phyloP scores from a whole-genome alignment of 352 stramenopile genomes.

The Plasmopara halstedii region DNA sequence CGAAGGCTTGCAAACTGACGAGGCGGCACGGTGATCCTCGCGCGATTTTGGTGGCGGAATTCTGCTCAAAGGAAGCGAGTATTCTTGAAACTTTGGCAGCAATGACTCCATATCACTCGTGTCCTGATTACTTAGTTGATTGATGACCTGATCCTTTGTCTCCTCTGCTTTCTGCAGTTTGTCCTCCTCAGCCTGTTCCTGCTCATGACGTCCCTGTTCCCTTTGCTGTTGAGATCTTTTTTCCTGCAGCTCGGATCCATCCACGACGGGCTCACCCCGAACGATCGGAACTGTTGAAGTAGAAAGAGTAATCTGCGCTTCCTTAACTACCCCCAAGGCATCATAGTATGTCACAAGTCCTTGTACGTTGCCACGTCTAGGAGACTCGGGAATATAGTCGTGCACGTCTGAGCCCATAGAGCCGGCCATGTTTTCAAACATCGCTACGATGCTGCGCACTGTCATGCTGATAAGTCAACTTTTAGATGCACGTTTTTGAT shows the following conservation, averaged over 20 bases:
- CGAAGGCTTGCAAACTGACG: slow-evolving; percentile 9
- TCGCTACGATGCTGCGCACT: slow-evolving; percentile 26
- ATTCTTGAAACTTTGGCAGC: slow-evolving; percentile 1
- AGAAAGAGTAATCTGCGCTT: slow-evolving; percentile 3
- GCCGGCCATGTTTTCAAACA: slow-evolving; percentile 25
- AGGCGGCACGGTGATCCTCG: slow-evolving; percentile 12
- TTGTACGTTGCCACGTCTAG: slow-evolving; percentile 13
- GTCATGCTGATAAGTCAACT: slow-evolving; percentile 15
- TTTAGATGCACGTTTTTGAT: slow-evolving; percentile 1
- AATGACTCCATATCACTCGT: slow-evolving; percentile 1
- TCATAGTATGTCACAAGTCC: slow-evolving; percentile 28
- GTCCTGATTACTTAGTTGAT: slow-evolving; percentile 15
- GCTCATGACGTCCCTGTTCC: neutral
- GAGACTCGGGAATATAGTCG: slow-evolving; percentile 5
- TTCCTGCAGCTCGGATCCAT: neutral
- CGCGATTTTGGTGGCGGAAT: slow-evolving; percentile 26
- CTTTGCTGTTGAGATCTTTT: slow-evolving; percentile 3
- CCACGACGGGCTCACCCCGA: neutral
- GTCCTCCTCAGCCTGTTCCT: neutral
- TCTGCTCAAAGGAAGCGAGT: slow-evolving; percentile 10
- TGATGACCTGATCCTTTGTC: neutral
- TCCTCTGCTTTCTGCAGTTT: neutral
- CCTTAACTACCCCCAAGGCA: slow-evolving; percentile 15
- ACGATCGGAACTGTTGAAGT: slow-evolving; percentile 12
- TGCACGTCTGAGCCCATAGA: slow-evolving; percentile 2